phyloP scores from a whole-genome alignment of 768 basidiomycete species.

The Panus rudis region DNA sequence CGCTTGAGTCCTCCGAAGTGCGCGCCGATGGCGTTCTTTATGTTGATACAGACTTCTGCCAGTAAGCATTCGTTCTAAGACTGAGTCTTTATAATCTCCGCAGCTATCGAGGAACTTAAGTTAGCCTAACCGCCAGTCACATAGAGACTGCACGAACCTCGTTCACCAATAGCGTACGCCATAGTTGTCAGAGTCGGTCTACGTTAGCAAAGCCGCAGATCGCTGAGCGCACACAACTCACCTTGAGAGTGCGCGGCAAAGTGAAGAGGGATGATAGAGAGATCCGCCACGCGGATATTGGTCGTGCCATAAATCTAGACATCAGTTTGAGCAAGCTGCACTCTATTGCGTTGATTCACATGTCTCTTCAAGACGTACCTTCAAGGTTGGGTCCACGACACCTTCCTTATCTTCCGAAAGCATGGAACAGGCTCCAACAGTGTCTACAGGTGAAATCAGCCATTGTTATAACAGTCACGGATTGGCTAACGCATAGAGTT shows the following conservation, averaged over 20 bases:
- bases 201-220: not conserved
- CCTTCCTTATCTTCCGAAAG: constrained; percentile 43
- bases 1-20: no score
- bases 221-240: constrained; percentile 12
- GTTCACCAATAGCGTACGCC: constrained; percentile 41
- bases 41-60: no score
- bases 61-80: no score
- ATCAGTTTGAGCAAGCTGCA: not conserved
- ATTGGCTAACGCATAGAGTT: no score
- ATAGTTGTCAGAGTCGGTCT: constrained; percentile 23
- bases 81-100: no score
- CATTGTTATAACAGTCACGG: not conserved
- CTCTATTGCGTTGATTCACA: not conserved
- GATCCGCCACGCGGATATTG: constrained; percentile 47
- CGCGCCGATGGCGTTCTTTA: no score
- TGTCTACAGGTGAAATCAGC: constrained; percentile 30
- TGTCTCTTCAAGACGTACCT: constrained; percentile 20
- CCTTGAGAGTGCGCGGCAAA: constrained; percentile 41
- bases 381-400: constrained; percentile 43
- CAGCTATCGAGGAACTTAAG: no score
- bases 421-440: constrained; percentile 45
- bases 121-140: no score
- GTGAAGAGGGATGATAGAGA: constrained; percentile 47
- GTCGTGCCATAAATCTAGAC: constrained; percentile 47
- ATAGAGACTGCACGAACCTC: no score